Evolutionary conservation across 345 rosid genomes (phyloP).

Genomic region (Anacardium occidentale): DNA sequence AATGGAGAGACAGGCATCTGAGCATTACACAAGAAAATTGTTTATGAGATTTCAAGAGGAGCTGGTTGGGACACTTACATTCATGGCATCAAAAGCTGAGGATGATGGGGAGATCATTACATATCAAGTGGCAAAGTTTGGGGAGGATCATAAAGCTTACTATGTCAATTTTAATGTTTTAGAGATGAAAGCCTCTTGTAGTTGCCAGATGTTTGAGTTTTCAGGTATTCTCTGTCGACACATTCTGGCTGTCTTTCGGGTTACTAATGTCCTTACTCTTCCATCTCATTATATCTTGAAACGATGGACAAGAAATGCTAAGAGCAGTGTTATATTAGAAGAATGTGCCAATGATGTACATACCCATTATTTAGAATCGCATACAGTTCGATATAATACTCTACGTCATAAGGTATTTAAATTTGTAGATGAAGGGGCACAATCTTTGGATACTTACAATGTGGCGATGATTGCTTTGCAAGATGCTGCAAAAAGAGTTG

Average conservation of each 20-base stretch:
- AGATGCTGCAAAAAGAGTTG: constrained; percentile 46
- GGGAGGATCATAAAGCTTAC: constrained; percentile 51
- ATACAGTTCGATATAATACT: constrained; percentile 45
- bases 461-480: constrained; percentile 38
- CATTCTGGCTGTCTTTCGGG: constrained; percentile 51
- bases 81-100: constrained; percentile 45
- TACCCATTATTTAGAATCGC: constrained; percentile 40
- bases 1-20: constrained; percentile 58
- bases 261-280: constrained; percentile 53
- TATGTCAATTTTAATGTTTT: constrained; percentile 41
- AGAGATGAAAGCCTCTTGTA: constrained; percentile 53
- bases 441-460: constrained; percentile 32
- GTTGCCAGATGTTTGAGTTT: constrained; percentile 63
- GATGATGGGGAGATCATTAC: constrained; percentile 40
- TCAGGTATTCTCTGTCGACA: constrained; percentile 58
- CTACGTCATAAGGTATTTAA: constrained; percentile 47
- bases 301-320: constrained; percentile 58
- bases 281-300: constrained; percentile 48
- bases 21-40: constrained; percentile 44
- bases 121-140: constrained; percentile 47
- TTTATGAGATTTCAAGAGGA: constrained; percentile 57
- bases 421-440: constrained; percentile 42
- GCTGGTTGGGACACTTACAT: constrained; percentile 51
- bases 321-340: constrained; percentile 43
- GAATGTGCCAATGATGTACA: constrained; percentile 31